These are phyloP conservation scores for Emmonsia crescens DNA, from an alignment of 2,329 filamentous ascomycete genomes.

Conservation along the genomic window DNA sequence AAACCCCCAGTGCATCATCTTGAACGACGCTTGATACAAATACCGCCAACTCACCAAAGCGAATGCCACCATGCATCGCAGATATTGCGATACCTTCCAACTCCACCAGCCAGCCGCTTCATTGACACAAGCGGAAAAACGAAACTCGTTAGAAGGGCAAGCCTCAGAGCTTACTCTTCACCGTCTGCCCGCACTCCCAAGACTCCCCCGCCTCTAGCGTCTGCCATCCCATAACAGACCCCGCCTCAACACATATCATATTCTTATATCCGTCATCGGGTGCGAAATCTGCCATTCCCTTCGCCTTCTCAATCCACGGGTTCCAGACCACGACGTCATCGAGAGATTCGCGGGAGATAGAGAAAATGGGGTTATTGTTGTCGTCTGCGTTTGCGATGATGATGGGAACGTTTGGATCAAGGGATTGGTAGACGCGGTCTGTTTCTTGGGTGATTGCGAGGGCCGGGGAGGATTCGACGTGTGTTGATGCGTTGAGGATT, in stretches of 20 bases:
- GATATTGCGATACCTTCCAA: not conserved
- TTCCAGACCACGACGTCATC: constrained; percentile 93
- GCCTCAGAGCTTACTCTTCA: constrained; percentile 33
- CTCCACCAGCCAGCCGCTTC: not conserved
- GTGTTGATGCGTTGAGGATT: constrained; percentile 51
- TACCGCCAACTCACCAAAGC: not conserved
- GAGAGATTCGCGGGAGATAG: constrained; percentile 72
- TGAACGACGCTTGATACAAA: not conserved
- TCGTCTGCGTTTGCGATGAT: constrained; percentile 38
- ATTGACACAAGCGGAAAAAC: not conserved
- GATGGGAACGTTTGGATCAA: constrained; percentile 41
- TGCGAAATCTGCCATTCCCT: constrained; percentile 72
- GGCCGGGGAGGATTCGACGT: constrained; percentile 53
- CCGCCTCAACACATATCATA: constrained; percentile 92
- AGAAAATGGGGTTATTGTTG: constrained; percentile 52
- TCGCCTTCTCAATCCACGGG: constrained; percentile 79
- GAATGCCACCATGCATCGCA: too few relatives aligned
- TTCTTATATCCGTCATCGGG: constrained; percentile 84
- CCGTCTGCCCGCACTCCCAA: constrained; percentile 53
- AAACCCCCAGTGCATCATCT: not conserved
- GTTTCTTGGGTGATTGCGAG: constrained; percentile 67
- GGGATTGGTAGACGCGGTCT: constrained; percentile 72
- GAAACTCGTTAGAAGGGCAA: not conserved
- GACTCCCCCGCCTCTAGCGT: constrained; percentile 68
- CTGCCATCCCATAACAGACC: constrained; percentile 70